Conservation (phyloP, 495 filamentous ascomycete species). For the Neurospora sublineolata region DNA sequence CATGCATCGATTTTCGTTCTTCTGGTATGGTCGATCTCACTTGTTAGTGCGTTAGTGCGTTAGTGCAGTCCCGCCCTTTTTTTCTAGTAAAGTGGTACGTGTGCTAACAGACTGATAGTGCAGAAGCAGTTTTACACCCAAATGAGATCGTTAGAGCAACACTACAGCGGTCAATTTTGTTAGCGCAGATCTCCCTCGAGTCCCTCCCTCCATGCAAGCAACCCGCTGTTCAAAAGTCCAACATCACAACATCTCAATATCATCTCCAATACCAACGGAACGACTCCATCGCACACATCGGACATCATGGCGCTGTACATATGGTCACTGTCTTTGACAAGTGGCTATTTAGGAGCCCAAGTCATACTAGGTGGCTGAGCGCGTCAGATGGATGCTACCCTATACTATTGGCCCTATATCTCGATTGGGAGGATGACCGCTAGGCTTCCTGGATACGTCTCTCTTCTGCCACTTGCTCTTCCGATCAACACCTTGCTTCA, state of each 20-base stretch:
- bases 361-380: neutral
- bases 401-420: neutral
- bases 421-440: neutral
- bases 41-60: too few species aligned
- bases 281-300: neutral
- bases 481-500: neutral
- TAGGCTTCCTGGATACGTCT: neutral
- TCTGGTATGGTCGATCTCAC: too few species aligned
- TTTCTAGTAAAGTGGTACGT: too few species aligned
- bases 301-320: neutral
- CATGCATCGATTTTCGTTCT: too few species aligned
- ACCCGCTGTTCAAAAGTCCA: too few species aligned
- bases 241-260: neutral
- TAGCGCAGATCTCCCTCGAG: too few species aligned
- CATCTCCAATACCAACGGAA: neutral
- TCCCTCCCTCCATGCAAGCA: too few species aligned
- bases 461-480: neutral
- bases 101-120: too few species aligned
- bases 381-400: neutral
- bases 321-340: neutral
- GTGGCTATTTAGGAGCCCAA: neutral
- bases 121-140: too few species aligned
- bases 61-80: too few species aligned
- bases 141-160: too few species aligned
- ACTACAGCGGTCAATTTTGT: too few species aligned